A percentile compares a stretch with the other conserved stretches of the same genome.
Conservation (phyloP, 2,329 filamentous ascomycete species). For the Coniochaeta prunicola region DNA sequence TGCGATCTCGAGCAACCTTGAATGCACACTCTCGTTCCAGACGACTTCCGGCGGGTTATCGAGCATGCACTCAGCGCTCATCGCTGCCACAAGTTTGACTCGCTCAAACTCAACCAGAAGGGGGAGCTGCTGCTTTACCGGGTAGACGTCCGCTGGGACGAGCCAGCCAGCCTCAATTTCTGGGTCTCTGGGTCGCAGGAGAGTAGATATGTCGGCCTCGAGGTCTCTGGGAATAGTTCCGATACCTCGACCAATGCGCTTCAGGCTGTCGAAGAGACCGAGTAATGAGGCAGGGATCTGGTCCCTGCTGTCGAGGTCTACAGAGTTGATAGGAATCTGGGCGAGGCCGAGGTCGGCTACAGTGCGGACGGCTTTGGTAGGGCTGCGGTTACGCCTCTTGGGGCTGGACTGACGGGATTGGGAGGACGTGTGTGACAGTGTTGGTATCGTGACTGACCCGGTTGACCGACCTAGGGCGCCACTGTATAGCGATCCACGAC, state of each 20-base stretch:
- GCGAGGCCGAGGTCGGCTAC: not conserved
- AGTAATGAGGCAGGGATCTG: not conserved
- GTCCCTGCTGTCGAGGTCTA: not conserved
- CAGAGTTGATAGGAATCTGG: not conserved
- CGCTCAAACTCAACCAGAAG: not conserved
- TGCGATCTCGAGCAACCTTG: not conserved
- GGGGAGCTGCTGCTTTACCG: not conserved
- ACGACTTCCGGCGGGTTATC: not conserved
- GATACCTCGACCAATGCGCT: not conserved
- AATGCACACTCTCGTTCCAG: not conserved
- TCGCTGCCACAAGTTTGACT: not conserved
- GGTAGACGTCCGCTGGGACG: not conserved
- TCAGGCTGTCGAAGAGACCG: not conserved
- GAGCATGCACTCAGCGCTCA: not conserved
- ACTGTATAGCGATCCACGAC: not conserved
- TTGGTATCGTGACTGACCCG: not conserved
- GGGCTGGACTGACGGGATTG: not conserved
- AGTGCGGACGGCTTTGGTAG: not conserved
- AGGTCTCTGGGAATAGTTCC: not conserved
- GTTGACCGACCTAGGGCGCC: not conserved
- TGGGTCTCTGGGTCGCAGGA: not conserved
- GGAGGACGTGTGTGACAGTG: not conserved
- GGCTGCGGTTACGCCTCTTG: not conserved
- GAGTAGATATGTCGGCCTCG: not conserved
- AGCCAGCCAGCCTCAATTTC: not conserved